phyloP scores from a whole-genome alignment of 306 rosid species.

The Styphnolobium japonicum region DNA sequence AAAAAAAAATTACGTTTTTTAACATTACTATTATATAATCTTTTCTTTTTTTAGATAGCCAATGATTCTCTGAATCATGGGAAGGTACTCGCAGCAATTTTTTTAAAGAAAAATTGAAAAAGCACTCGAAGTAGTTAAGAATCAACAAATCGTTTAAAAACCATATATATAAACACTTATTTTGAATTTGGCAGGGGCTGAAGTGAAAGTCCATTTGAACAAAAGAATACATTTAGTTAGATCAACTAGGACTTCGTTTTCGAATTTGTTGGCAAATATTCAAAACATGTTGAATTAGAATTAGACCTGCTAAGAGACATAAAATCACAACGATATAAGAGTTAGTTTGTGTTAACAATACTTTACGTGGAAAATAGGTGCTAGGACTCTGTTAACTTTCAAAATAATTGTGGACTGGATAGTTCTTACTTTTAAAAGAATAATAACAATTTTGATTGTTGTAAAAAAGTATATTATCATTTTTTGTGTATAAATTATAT shows the following conservation, averaged over 20 bases:
- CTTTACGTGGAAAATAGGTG: neutral
- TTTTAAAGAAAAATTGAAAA: neutral
- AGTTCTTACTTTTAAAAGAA: too few relatives aligned
- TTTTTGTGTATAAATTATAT: too few relatives aligned
- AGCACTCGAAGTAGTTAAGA: neutral
- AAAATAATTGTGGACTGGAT: too few relatives aligned
- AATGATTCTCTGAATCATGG: conserved; percentile 1
- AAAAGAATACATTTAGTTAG: neutral
- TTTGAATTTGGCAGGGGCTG: neutral
- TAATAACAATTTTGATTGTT: too few relatives aligned
- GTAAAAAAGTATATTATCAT: too few relatives aligned
- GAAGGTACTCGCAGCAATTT: neutral
- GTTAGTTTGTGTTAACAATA: neutral
- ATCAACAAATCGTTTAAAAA: neutral
- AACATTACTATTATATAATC: too few relatives aligned
- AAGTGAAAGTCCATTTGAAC: neutral
- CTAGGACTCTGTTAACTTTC: too few relatives aligned
- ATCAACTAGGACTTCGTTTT: neutral
- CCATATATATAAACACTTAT: neutral
- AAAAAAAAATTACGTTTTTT: too few relatives aligned
- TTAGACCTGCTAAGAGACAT: too few relatives aligned
- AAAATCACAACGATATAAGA: neutral
- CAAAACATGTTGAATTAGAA: neutral
- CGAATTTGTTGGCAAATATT: neutral
- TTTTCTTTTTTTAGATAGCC: too few relatives aligned